Conservation (phyloP, 2,329 filamentous ascomycete species). For the Pestalotiopsis sp. region DNA sequence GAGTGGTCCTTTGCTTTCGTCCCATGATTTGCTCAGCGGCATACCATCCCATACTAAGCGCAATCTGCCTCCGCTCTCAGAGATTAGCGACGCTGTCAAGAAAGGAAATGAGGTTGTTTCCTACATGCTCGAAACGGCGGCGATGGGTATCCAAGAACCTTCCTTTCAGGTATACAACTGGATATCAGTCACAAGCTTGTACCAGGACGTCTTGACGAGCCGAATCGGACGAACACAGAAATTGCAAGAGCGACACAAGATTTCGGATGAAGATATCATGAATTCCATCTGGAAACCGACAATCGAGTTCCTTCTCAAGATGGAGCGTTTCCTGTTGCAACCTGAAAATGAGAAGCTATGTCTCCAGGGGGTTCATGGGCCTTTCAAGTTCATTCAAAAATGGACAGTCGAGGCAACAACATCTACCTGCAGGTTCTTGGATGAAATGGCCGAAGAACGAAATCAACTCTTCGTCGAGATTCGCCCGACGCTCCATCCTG, state of each 20-base stretch:
- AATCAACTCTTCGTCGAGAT: conserved; percentile 20
- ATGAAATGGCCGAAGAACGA: conserved; percentile 19
- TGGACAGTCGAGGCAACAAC: neutral
- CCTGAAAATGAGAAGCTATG: conserved; percentile 9
- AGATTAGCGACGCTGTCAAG: conserved; percentile 1
- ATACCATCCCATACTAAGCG: neutral
- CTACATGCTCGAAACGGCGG: conserved; percentile 12
- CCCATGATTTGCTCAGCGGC: conserved; percentile 16
- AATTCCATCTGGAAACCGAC: conserved; percentile 31
- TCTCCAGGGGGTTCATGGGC: neutral
- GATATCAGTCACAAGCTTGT: neutral
- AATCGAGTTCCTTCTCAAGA: conserved; percentile 24
- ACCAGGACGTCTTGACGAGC: neutral
- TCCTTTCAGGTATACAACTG: neutral
- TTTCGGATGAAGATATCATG: conserved; percentile 12
- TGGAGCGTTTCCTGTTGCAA: conserved; percentile 20
- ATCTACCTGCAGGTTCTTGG: conserved; percentile 16
- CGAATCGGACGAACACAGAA: neutral
- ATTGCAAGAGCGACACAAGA: neutral
- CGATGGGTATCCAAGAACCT: conserved; percentile 12
- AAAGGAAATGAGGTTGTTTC: conserved; percentile 17
- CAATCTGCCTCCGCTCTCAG: neutral
- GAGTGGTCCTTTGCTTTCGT: neutral
- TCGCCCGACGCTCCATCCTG: conserved; percentile 10
- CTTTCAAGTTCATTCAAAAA: neutral